phyloP scores from a whole-genome alignment of 129 eudicot species.

The Chrysanthemum makinoi region DNA sequence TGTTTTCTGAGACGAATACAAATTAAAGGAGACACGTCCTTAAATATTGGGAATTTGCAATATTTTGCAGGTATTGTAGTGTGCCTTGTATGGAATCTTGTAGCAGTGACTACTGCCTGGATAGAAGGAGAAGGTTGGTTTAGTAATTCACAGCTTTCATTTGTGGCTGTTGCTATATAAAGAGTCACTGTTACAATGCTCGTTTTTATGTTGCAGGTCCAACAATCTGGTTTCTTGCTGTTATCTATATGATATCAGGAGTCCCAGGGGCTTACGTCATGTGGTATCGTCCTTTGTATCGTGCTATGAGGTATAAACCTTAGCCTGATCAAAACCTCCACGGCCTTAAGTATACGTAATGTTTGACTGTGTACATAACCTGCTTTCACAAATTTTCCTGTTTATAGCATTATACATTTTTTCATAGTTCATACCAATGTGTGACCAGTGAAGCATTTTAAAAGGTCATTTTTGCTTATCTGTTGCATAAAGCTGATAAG shows the following conservation, averaged over 20 bases:
- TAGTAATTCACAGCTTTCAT: constrained; percentile 10
- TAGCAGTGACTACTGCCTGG: constrained; percentile 89
- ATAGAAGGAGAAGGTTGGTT: constrained; percentile 79
- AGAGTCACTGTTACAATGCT: constrained; percentile 1
- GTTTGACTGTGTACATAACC: constrained; percentile 4
- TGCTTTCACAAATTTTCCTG: neutral
- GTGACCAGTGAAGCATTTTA: too few species aligned
- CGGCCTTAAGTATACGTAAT: neutral
- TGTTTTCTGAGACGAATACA: neutral
- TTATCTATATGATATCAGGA: constrained; percentile 78
- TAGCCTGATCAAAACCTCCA: neutral
- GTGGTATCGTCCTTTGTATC: constrained; percentile 96
- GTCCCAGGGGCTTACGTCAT: constrained; percentile 87
- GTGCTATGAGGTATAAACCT: constrained; percentile 77
- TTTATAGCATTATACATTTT: too few species aligned
- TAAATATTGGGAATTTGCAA: neutral
- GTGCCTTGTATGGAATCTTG: constrained; percentile 81
- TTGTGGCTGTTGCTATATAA: neutral
- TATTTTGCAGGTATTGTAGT: constrained; percentile 55
- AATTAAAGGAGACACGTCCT: neutral
- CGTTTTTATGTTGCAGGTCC: constrained; percentile 47
- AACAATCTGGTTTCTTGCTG: constrained; percentile 78
- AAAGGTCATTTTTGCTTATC: too few species aligned
- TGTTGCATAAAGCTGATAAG: too few species aligned
- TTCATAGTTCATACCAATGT: too few species aligned